A percentile compares a stretch with the other conserved stretches of the same genome.
These are phyloP conservation scores for Astrocystis sublimbata DNA, from an alignment of 495 filamentous ascomycete genomes.

Conservation along the genomic window DNA sequence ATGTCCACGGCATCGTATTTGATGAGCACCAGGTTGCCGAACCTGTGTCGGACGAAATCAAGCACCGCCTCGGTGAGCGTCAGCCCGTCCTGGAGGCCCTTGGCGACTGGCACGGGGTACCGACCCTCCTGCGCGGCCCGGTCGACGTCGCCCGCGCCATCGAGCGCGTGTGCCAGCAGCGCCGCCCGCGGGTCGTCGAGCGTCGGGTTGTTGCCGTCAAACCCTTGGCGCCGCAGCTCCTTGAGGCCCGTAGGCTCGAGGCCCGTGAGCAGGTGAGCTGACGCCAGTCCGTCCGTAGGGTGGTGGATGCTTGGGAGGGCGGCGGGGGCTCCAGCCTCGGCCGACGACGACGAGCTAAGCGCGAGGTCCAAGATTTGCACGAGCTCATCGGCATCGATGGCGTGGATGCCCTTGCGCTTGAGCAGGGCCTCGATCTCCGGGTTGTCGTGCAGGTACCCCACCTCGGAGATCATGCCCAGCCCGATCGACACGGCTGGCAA, in stretches of 20 bases:
- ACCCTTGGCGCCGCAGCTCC: conserved; percentile 23
- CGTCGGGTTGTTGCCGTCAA: conserved; percentile 5
- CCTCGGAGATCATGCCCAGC: conserved; percentile 30
- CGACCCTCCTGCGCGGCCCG: no score
- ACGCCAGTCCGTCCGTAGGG: neutral
- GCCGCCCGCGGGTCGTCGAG: conserved; percentile 1
- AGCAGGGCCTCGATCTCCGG: conserved; percentile 31
- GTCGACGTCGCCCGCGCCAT: neutral
- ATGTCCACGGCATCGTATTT: conserved; percentile 32
- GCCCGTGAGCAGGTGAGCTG: conserved; percentile 29
- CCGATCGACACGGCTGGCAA: conserved; percentile 25
- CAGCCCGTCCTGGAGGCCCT: neutral
- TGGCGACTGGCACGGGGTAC: neutral
- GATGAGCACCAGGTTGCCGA: conserved; percentile 36
- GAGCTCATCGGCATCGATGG: conserved; percentile 39
- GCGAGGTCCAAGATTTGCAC: conserved; percentile 37
- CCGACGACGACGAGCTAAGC: no score
- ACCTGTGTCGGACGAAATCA: conserved; percentile 22
- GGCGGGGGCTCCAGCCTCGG: no score
- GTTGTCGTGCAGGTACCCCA: conserved; percentile 33
- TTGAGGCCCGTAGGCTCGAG: conserved; percentile 26
- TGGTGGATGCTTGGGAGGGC: conserved; percentile 11
- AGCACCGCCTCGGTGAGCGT: conserved; percentile 20
- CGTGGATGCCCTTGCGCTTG: conserved; percentile 31
- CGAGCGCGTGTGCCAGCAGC: neutral